These are phyloP conservation scores for Protea cynaroides DNA, from an alignment of 164 flowering plant species.

Conservation along the genomic window DNA sequence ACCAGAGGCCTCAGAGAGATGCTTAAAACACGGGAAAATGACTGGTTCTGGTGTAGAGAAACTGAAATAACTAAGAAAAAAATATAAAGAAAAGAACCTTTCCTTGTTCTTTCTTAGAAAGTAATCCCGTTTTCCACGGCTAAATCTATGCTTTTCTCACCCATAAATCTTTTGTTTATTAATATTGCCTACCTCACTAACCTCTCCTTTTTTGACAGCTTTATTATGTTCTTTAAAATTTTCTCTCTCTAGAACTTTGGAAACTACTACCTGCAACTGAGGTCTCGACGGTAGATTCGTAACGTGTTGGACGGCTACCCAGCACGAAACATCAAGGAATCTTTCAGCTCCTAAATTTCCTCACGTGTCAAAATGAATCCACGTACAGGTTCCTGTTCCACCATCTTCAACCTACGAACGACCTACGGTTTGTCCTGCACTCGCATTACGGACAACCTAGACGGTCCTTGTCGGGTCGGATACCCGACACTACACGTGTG, in stretches of 20 bases:
- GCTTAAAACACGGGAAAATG: slow-evolving; percentile 3
- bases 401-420: no score
- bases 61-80: background rate
- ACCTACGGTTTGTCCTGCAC: background rate
- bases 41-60: slow-evolving; percentile 3
- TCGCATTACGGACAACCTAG: background rate
- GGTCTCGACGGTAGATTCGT: background rate
- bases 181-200: background rate
- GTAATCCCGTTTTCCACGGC: slow-evolving; percentile 8
- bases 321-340: slow-evolving; percentile 21
- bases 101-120: slow-evolving; percentile 1
- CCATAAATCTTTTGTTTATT: background rate
- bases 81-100: background rate
- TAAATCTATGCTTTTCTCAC: slow-evolving; percentile 9
- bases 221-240: slow-evolving; percentile 1
- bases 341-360: no score
- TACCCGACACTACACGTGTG: slow-evolving; percentile 9
- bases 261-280: background rate
- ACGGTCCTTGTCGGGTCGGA: slow-evolving; percentile 8
- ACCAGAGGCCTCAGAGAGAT: slow-evolving; percentile 20
- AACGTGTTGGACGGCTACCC: slow-evolving; percentile 17
- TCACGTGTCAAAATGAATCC: no score
- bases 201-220: slow-evolving; percentile 2
- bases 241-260: background rate
- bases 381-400: no score